phyloP scores from a whole-genome alignment of 352 stramenopile species.

The Phytopythium vexans region DNA sequence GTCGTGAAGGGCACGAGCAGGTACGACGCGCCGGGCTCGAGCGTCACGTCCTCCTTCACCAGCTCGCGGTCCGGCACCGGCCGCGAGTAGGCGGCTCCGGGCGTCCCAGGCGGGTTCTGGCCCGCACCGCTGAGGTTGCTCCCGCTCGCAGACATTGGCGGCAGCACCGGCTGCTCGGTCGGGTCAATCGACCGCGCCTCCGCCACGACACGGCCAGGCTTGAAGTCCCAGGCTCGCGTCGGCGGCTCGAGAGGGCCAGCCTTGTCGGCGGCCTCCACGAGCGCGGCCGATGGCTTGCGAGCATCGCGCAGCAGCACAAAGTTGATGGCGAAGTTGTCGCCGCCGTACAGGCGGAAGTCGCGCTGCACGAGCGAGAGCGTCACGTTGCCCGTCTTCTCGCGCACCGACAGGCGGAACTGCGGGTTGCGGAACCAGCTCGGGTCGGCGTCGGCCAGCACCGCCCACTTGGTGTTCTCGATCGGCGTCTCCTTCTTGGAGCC shows the following conservation, averaged over 20 bases:
- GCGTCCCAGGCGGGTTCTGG: not conserved
- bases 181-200: slow-evolving; percentile 64
- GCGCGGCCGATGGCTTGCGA: slow-evolving; percentile 40
- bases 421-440: slow-evolving; percentile 91
- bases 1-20: slow-evolving; percentile 83
- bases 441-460: slow-evolving; percentile 65
- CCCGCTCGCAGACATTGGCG: slow-evolving; percentile 17
- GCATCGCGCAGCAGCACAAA: slow-evolving; percentile 75
- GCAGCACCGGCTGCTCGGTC: slow-evolving; percentile 11
- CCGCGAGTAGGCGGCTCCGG: slow-evolving; percentile 12
- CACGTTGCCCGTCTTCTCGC: slow-evolving; percentile 36
- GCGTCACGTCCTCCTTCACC: slow-evolving; percentile 60
- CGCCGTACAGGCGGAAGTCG: slow-evolving; percentile 73
- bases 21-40: slow-evolving; percentile 74
- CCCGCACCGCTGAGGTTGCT: slow-evolving; percentile 1
- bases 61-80: slow-evolving; percentile 77
- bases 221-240: slow-evolving; percentile 67
- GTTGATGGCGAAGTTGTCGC: slow-evolving; percentile 85
- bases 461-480: slow-evolving; percentile 68
- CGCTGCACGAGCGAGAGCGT: slow-evolving; percentile 82
- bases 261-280: slow-evolving; percentile 3
- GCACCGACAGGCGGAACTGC: slow-evolving; percentile 75
- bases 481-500: slow-evolving; percentile 20
- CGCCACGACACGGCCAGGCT: slow-evolving; percentile 50
- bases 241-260: slow-evolving; percentile 24